Evolutionary conservation across 352 stramenopile genomes (phyloP).

Genomic region (Pythium scleroteichum): DNA sequence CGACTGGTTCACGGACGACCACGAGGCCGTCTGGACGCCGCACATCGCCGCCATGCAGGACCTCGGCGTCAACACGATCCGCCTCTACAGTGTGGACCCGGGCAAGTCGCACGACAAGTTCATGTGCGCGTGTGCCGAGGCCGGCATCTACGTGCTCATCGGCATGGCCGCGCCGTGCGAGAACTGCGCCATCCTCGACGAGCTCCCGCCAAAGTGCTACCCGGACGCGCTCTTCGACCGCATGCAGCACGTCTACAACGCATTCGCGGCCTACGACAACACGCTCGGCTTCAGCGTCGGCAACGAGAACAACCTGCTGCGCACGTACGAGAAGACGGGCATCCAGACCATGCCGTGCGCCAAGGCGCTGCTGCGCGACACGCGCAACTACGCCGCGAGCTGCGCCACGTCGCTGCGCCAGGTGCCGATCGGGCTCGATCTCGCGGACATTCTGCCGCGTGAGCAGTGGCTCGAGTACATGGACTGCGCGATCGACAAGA

Average conservation of each 20-base stretch:
- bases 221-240: conserved; percentile 41
- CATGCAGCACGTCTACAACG: conserved; percentile 51
- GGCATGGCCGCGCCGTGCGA: conserved; percentile 48
- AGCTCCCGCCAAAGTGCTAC: conserved; percentile 44
- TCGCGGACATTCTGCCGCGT: conserved; percentile 47
- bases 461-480: conserved; percentile 46
- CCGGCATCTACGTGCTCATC: conserved; percentile 55
- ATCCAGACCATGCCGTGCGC: conserved; percentile 44
- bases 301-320: conserved; percentile 59
- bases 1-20: conserved; percentile 64
- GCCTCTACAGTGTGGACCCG: conserved; percentile 70
- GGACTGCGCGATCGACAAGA: conserved; percentile 40
- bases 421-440: conserved; percentile 51
- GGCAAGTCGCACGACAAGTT: conserved; percentile 67
- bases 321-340: conserved; percentile 26
- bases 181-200: conserved; percentile 40
- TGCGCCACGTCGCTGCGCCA: conserved; percentile 35
- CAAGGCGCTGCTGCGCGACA: conserved; percentile 52
- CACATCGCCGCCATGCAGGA: conserved; percentile 58
- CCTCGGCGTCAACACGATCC: conserved; percentile 68
- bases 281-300: conserved; percentile 49
- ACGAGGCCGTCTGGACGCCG: conserved; percentile 49
- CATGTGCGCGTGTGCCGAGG: conserved; percentile 62
- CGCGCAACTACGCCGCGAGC: conserved; percentile 41
- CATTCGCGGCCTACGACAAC: conserved; percentile 64